Evolutionary conservation across 31 red algal genomes (phyloP).

Genomic region (Asparagopsis taxiformis): DNA sequence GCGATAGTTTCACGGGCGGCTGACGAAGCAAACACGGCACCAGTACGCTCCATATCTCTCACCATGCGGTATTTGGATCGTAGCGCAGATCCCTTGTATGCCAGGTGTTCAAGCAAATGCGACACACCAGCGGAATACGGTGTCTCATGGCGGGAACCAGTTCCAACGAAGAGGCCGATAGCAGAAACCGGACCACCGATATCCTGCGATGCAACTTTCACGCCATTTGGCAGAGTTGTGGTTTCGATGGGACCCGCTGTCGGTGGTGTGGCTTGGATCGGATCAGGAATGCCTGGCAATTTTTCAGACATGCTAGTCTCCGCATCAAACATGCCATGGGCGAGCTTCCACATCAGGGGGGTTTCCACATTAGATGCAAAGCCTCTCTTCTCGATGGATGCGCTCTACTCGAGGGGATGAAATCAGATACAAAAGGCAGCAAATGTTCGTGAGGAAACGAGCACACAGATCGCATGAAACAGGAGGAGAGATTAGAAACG

Average conservation of each 20-base stretch:
- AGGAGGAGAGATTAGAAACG: too few species aligned
- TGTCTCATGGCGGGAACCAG: constrained; percentile 91
- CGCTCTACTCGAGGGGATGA: background rate
- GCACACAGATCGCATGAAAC: too few species aligned
- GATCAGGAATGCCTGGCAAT: constrained; percentile 75
- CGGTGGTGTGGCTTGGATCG: constrained; percentile 24
- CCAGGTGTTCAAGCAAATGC: constrained; percentile 83
- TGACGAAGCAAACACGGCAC: constrained; percentile 77
- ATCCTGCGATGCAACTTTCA: constrained; percentile 80
- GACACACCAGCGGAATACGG: constrained; percentile 76
- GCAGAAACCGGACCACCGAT: constrained; percentile 69
- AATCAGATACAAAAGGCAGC: too few species aligned
- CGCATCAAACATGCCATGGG: constrained; percentile 89
- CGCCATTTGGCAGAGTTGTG: constrained; percentile 76
- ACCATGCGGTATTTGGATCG: constrained; percentile 71
- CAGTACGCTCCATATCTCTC: constrained; percentile 85
- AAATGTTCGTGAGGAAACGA: too few species aligned
- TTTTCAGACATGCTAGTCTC: constrained; percentile 78
- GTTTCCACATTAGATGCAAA: constrained; percentile 23
- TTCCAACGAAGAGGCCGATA: constrained; percentile 81
- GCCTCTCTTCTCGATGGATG: background rate
- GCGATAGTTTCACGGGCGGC: constrained; percentile 81
- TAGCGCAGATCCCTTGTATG: constrained; percentile 74
- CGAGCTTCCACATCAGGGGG: constrained; percentile 81
- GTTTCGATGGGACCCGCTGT: constrained; percentile 27